These are phyloP conservation scores for Fraxinus albicans DNA, from an alignment of 305 asterid genomes.

Conservation along the genomic window DNA sequence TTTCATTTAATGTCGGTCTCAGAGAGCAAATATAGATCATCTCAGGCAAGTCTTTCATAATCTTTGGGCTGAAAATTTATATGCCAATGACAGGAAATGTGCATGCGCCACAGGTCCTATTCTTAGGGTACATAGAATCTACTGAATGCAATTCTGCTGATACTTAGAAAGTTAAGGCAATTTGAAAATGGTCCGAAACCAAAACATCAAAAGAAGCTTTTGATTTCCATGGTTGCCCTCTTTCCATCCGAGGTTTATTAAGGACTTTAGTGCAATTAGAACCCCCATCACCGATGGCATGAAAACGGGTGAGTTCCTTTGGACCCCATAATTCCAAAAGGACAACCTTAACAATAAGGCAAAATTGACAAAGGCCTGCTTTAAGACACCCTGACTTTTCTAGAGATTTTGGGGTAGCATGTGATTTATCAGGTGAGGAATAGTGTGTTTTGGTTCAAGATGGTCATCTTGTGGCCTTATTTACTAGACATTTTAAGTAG, in stretches of 20 bases:
- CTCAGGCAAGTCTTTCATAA: background rate
- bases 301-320: background rate
- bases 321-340: background rate
- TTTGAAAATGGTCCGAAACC: background rate
- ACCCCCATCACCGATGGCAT: background rate
- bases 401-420: background rate
- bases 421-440: background rate
- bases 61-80: background rate
- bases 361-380: background rate
- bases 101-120: background rate
- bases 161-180: background rate
- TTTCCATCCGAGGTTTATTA: background rate
- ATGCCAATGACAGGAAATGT: background rate
- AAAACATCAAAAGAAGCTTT: background rate
- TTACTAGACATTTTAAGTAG: background rate
- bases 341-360: background rate
- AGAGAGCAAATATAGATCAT: background rate
- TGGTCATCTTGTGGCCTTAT: background rate
- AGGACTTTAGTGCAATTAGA: background rate
- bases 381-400: background rate
- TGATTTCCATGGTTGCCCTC: background rate
- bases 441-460: background rate
- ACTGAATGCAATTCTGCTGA: background rate
- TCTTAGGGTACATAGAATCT: background rate
- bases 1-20: background rate